Evolutionary conservation across 352 stramenopile species (phyloP).

Genomic region (Blastocystis sp.): DNA sequence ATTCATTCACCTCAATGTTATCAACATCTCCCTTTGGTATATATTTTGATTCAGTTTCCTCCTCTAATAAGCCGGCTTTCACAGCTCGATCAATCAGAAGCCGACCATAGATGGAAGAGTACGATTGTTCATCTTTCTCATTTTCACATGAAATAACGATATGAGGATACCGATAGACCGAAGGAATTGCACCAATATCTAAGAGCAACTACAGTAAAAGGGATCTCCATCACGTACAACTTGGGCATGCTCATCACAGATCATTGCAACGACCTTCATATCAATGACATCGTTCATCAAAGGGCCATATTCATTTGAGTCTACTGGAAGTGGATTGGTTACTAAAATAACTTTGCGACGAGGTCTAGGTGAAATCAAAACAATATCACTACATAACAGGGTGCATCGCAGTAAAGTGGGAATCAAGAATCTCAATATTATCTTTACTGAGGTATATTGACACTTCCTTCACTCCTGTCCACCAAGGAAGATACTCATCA

Average conservation of each 20-base stretch:
- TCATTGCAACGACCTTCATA: constrained; percentile 49
- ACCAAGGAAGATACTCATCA: constrained; percentile 48
- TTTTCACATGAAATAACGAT: constrained; percentile 59
- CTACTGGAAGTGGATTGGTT: constrained; percentile 1
- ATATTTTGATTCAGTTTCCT: background rate
- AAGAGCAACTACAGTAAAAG: constrained; percentile 25
- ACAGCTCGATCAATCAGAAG: constrained; percentile 53
- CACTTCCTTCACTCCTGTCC: constrained; percentile 50
- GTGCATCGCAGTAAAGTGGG: background rate
- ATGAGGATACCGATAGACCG: constrained; percentile 56
- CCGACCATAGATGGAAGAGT: constrained; percentile 50
- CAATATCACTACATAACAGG: background rate
- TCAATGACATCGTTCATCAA: constrained; percentile 52
- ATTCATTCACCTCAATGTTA: constrained; percentile 23
- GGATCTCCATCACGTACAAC: background rate
- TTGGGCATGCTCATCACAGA: constrained; percentile 50
- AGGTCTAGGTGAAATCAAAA: background rate
- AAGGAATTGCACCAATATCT: background rate
- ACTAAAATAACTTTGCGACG: constrained; percentile 41
- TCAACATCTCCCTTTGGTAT: background rate
- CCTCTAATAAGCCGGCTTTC: constrained; percentile 39
- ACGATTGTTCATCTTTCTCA: background rate
- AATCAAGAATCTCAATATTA: background rate
- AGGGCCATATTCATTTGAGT: constrained; percentile 46
- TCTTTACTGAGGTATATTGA: constrained; percentile 58